phyloP scores from a whole-genome alignment of 805 yeast species.

The Starmerella khaoyaiensis region DNA sequence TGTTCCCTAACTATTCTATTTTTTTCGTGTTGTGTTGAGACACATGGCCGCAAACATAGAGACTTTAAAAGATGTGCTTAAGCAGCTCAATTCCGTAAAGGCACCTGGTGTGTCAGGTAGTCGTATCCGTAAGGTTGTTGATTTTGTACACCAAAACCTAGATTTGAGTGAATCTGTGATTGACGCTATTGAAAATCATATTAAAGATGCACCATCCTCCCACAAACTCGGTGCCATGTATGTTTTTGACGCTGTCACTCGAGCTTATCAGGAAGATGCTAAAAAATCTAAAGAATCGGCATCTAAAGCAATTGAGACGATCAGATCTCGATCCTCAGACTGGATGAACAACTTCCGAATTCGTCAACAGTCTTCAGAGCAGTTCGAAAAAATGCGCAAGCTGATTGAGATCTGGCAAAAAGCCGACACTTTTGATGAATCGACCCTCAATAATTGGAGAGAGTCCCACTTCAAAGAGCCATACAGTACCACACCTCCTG shows the following conservation, averaged over 20 bases:
- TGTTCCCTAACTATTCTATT: too few relatives aligned
- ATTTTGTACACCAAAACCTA: constrained; percentile 60
- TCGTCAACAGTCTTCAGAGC: constrained; percentile 18
- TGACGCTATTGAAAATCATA: constrained; percentile 46
- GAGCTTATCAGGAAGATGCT: constrained; percentile 71
- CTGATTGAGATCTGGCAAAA: constrained; percentile 88
- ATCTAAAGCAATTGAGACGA: constrained; percentile 7
- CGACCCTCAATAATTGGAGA: constrained; percentile 43
- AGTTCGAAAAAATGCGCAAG: constrained; percentile 57
- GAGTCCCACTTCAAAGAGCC: constrained; percentile 38
- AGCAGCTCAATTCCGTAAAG: constrained; percentile 25
- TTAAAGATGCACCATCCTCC: constrained; percentile 58
- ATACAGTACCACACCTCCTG: constrained; percentile 55
- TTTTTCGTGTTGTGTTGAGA: too few relatives aligned
- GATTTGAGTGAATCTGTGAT: constrained; percentile 29
- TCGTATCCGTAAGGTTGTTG: constrained; percentile 66
- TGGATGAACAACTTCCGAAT: constrained; percentile 42
- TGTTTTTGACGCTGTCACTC: constrained; percentile 81
- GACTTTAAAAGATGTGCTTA: constrained; percentile 10
- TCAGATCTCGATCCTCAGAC: constrained; percentile 23
- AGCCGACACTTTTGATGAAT: constrained; percentile 58
- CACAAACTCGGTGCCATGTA: constrained; percentile 87
- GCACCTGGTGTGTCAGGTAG: constrained; percentile 92
- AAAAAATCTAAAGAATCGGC: constrained; percentile 33
- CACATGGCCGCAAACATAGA: too few relatives aligned